A percentile compares a stretch with the other conserved stretches of the same genome.
These are phyloP conservation scores for Paraglomus brasilianum DNA, from an alignment of 192 early-diverging fungal genomes.

Conservation along the genomic window DNA sequence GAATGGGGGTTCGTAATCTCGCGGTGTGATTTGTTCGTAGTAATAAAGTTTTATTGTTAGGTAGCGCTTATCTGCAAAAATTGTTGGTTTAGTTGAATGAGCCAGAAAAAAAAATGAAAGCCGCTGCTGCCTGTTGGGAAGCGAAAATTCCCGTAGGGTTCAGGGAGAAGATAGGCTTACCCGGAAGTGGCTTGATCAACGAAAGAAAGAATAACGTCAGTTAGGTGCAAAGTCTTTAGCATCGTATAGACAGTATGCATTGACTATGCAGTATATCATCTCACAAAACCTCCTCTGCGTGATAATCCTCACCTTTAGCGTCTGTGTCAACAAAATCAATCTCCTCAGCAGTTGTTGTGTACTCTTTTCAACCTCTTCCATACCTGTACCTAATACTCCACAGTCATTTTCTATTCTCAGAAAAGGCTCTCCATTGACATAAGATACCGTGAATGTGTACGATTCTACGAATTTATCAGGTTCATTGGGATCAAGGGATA, in stretches of 20 bases:
- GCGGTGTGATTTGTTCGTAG: constrained; percentile 53
- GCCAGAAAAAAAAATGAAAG: too few relatives aligned
- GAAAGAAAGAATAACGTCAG: not conserved
- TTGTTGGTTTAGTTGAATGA: not conserved
- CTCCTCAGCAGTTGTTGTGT: constrained; percentile 42
- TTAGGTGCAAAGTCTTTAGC: not conserved
- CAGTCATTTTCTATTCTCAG: constrained; percentile 34
- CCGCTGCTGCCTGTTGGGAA: too few relatives aligned
- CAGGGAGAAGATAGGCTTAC: not conserved
- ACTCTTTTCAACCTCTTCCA: constrained; percentile 40
- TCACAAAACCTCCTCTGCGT: not conserved
- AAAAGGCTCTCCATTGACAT: constrained; percentile 41
- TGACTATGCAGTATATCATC: too few relatives aligned
- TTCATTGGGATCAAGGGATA: constrained; percentile 42
- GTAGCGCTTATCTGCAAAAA: constrained; percentile 33
- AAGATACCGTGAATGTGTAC: constrained; percentile 52
- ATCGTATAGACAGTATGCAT: too few relatives aligned
- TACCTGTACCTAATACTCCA: constrained; percentile 24
- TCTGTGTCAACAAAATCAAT: constrained; percentile 51
- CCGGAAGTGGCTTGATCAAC: constrained; percentile 38
- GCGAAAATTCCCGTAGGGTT: too few relatives aligned
- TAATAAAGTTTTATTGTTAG: constrained; percentile 53
- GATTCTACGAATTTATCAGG: constrained; percentile 48
- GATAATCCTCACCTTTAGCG: constrained; percentile 39
- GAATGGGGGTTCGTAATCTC: constrained; percentile 54